Evolutionary conservation across 495 filamentous ascomycete species (phyloP).

Genomic region (Podospora bellae-mahoneyi): DNA sequence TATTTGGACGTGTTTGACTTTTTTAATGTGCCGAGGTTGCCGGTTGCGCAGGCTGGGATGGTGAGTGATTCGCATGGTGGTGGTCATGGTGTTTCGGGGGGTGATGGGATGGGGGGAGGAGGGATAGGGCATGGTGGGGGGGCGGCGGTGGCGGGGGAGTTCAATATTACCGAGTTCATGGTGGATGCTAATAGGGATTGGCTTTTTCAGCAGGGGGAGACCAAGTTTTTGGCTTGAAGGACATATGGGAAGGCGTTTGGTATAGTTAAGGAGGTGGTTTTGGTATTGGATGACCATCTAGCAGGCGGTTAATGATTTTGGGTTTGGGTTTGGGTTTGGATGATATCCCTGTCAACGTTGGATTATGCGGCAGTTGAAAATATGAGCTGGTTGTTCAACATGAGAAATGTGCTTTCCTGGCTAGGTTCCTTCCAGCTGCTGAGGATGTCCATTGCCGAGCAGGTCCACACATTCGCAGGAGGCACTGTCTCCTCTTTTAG

Average conservation of each 20-base stretch:
- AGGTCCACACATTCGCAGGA: too few species aligned
- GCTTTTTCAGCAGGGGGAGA: slow-evolving; percentile 49
- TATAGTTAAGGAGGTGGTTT: background rate
- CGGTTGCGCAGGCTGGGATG: slow-evolving; percentile 36
- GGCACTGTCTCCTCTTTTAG: too few species aligned
- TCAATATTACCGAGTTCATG: slow-evolving; percentile 66
- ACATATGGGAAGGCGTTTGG: background rate
- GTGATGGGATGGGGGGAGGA: slow-evolving; percentile 1
- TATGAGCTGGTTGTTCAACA: background rate
- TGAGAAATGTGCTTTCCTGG: too few species aligned
- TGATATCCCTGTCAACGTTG: slow-evolving; percentile 16
- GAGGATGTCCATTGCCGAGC: too few species aligned
- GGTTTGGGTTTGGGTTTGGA: background rate
- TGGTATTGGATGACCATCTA: background rate
- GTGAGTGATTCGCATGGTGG: background rate
- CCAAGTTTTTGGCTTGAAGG: slow-evolving; percentile 27
- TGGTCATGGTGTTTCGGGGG: background rate
- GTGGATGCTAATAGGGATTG: slow-evolving; percentile 62
- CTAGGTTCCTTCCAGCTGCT: too few species aligned
- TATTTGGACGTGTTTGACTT: slow-evolving; percentile 93
- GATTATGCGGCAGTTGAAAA: background rate
- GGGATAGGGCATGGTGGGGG: background rate
- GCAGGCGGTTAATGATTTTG: background rate
- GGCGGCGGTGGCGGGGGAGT: slow-evolving; percentile 41
- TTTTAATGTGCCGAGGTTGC: slow-evolving; percentile 81